phyloP scores from a whole-genome alignment of 2,329 filamentous ascomycete species.

The Myriosclerotinia scirpicola region DNA sequence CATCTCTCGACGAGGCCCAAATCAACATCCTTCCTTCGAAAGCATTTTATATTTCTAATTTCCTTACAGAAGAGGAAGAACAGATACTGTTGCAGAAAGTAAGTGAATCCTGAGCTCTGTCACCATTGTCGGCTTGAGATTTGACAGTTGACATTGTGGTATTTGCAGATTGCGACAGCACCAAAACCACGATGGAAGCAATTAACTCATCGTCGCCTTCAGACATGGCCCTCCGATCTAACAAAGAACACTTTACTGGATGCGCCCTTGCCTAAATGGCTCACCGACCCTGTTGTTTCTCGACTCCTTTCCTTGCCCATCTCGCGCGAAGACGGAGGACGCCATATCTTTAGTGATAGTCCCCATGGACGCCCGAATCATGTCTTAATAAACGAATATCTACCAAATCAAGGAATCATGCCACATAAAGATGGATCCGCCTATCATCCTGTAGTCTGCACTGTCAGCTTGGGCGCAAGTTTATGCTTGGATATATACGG shows the following conservation, averaged over 20 bases:
- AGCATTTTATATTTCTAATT: constrained; percentile 84
- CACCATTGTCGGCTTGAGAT: background rate
- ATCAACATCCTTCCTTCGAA: constrained; percentile 58
- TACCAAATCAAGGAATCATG: constrained; percentile 89
- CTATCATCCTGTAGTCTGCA: constrained; percentile 86
- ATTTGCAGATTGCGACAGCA: constrained; percentile 53
- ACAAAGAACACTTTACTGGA: constrained; percentile 76
- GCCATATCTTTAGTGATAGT: constrained; percentile 58
- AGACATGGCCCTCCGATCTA: constrained; percentile 85
- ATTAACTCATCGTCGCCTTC: constrained; percentile 83
- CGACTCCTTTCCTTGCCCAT: constrained; percentile 55
- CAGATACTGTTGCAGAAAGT: constrained; percentile 69
- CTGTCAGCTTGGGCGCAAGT: constrained; percentile 77
- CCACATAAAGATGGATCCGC: constrained; percentile 90
- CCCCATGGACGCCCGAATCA: constrained; percentile 82
- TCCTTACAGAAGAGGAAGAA: constrained; percentile 78
- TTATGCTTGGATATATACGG: constrained; percentile 76
- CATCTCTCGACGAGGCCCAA: constrained; percentile 50
- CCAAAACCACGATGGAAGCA: constrained; percentile 81
- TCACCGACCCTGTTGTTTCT: constrained; percentile 66
- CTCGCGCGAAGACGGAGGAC: constrained; percentile 34
- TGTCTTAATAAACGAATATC: constrained; percentile 91
- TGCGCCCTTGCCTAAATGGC: constrained; percentile 72
- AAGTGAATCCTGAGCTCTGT: constrained; percentile 24
- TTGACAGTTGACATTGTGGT: constrained; percentile 21